Evolutionary conservation across 1,284 basidiomycete species (phyloP), one percentile per base, ranked within the genome.

Genomic region (Athelia sp.): DNA sequence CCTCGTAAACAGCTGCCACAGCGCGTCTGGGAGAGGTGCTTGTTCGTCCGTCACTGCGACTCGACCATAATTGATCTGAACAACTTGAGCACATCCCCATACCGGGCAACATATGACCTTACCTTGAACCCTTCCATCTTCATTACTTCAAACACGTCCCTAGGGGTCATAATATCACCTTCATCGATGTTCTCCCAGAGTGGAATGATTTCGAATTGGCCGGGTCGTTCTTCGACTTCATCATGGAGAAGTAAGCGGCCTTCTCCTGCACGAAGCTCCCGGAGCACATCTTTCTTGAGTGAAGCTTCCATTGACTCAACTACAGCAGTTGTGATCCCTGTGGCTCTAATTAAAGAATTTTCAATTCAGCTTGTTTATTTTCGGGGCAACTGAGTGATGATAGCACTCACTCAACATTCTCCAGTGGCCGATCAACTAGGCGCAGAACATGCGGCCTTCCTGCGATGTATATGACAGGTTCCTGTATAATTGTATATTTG

Each of bases 201-300:
- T 0, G 92, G 90, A 43, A 93, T 84, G 57, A 95, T 88, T 19
- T 84, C 82, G 68, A 95, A 99, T 2, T 84, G 79, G 1, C 96
- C 96, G 1, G 93, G 90, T 24, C 90, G 80, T 52, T 94, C 93
- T 66, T 98, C 94, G 4, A 96, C 81, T 69, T 99, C 97, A 62
- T 99, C 97, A 57, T 99, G 97, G 1, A 96, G 75, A 3, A 99
- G 72, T 32, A 99, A 82, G 24, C 92, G 82, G 2, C 95, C 94
- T 23, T 79, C 70, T n/a, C 85, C 80, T 47, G 75, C 68, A 43
- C 75, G 73, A 23, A 95, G 76, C 67, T 99, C 97, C 2, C 78
- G 74, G 18, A 98, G 70, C 14, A 99, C 83, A 60, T 99, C 97
- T 43, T 79, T 78, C 72, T 99, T 98, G 61, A 99, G 83, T 52